Evolutionary conservation across 768 basidiomycete species (phyloP).

Genomic region (Chiua virens): DNA sequence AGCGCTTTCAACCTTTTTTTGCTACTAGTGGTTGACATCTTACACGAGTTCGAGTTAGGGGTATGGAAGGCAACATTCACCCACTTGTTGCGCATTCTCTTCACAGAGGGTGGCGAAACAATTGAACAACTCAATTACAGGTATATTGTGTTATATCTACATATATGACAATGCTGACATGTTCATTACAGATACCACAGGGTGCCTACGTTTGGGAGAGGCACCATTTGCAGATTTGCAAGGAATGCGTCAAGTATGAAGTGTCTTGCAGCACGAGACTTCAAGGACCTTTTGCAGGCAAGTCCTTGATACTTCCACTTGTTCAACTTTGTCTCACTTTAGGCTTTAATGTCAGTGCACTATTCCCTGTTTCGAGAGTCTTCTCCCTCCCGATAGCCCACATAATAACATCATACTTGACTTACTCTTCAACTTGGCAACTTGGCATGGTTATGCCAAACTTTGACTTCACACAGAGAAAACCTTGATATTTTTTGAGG

Average conservation of each 20-base stretch:
- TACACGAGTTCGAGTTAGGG: conserved; percentile 26
- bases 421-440: conserved; percentile 13
- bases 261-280: conserved; percentile 36
- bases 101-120: neutral
- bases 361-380: neutral
- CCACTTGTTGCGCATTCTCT: conserved; percentile 25
- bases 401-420: conserved; percentile 14
- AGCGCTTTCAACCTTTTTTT: conserved; percentile 16
- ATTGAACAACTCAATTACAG: conserved; percentile 15
- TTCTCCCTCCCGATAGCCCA: neutral
- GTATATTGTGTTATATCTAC: conserved; percentile 6
- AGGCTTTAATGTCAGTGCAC: neutral
- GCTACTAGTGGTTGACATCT: conserved; percentile 16
- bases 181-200: conserved; percentile 26
- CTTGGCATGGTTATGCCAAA: conserved; percentile 21
- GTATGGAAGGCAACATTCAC: conserved; percentile 2
- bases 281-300: conserved; percentile 39
- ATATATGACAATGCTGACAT: neutral
- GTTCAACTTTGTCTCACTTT: too few relatives aligned
- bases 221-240: conserved; percentile 32
- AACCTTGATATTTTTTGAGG: conserved; percentile 8
- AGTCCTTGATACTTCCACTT: neutral
- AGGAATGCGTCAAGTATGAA: conserved; percentile 37
- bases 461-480: conserved; percentile 15
- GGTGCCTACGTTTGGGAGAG: conserved; percentile 34